Evolutionary conservation across 768 basidiomycete species (phyloP).

Genomic region (Termitomyces sp.): DNA sequence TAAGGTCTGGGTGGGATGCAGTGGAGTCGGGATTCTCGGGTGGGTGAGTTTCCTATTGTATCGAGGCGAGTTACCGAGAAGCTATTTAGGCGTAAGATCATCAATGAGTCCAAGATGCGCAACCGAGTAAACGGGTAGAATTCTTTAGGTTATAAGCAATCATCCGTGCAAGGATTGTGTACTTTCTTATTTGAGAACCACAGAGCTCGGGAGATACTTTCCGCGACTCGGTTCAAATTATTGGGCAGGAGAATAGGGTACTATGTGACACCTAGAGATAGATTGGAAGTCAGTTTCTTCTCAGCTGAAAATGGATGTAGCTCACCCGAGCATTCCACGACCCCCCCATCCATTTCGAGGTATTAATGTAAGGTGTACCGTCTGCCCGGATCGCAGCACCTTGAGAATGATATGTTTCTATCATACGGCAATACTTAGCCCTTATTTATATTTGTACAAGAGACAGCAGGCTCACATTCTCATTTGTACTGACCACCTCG

Average conservation of each 20-base stretch:
- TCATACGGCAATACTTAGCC: background rate
- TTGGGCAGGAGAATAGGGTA: conserved; percentile 36
- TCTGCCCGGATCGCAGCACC: conserved; percentile 46
- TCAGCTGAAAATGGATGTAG: background rate
- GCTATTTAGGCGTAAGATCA: background rate
- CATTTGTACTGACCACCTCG: conserved; percentile 65
- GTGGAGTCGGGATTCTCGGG: no score
- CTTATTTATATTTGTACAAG: background rate
- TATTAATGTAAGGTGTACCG: conserved; percentile 48
- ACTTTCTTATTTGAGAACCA: background rate
- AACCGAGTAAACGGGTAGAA: background rate
- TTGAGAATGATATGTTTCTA: conserved; percentile 58
- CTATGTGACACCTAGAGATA: conserved; percentile 51
- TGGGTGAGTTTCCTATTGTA: no score
- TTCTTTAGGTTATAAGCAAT: background rate
- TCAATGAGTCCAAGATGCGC: background rate
- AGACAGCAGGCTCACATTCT: conserved; percentile 54
- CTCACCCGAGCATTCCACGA: conserved; percentile 77
- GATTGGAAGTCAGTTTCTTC: conserved; percentile 4
- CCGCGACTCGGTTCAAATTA: background rate
- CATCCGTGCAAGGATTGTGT: background rate
- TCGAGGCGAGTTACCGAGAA: background rate
- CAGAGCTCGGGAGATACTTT: background rate
- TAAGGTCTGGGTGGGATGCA: no score
- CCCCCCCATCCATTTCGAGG: conserved; percentile 85